Percentiles rank a stretch among this genome's conserved stretches.
Conservation (phyloP, 1,284 basidiomycete genomes). For the Ustilago lituana region DNA sequence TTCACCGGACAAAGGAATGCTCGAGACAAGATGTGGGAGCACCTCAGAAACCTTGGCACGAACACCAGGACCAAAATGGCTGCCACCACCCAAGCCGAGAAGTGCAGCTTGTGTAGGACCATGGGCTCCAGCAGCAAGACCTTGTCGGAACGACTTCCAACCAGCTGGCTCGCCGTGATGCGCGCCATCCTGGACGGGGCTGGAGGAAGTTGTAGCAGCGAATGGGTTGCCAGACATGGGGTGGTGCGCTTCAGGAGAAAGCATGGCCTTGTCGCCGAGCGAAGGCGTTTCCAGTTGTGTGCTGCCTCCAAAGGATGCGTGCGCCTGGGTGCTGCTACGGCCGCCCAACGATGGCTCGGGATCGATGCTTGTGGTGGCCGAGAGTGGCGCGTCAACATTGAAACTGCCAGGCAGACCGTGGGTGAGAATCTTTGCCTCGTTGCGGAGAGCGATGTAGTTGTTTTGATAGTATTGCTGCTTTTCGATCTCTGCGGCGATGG, state of each 20-base stretch:
- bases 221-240: constrained; percentile 33
- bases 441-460: constrained; percentile 48
- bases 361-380: constrained; percentile 34
- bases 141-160: constrained; percentile 33
- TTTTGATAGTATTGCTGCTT: constrained; percentile 50
- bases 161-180: constrained; percentile 23
- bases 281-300: constrained; percentile 52
- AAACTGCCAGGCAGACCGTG: constrained; percentile 29
- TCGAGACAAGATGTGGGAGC: constrained; percentile 51
- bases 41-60: constrained; percentile 61
- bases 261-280: constrained; percentile 41
- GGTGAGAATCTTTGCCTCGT: constrained; percentile 36
- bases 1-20: constrained; percentile 51
- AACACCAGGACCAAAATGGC: constrained; percentile 65
- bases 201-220: constrained; percentile 24
- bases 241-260: constrained; percentile 47
- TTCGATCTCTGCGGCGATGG: constrained; percentile 30
- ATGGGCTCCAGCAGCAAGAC: constrained; percentile 17
- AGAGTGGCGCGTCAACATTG: constrained; percentile 30
- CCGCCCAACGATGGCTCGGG: constrained; percentile 34
- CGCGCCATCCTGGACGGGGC: constrained; percentile 21
- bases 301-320: constrained; percentile 41
- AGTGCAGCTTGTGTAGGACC: constrained; percentile 42
- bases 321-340: constrained; percentile 35
- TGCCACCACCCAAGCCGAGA: constrained; percentile 51